Evolutionary conservation across 148 eudicot species (phyloP).

Genomic region (Persicaria tinctoria): DNA sequence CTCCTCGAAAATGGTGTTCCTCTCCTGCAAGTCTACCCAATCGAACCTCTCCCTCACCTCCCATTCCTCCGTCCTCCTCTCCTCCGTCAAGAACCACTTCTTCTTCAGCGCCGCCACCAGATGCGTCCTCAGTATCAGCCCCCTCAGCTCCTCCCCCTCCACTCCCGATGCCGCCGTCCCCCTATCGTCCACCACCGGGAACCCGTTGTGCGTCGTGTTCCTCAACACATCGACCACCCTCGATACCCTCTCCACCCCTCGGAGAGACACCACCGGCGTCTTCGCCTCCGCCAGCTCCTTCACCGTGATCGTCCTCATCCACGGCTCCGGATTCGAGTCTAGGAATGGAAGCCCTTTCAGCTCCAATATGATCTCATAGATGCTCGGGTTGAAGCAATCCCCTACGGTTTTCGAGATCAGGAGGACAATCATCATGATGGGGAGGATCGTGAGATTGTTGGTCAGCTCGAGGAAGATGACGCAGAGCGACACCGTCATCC

Average conservation of each 20-base stretch:
- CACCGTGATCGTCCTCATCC: slow-evolving; percentile 76
- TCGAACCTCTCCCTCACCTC: slow-evolving; percentile 39
- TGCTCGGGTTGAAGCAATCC: slow-evolving; percentile 72
- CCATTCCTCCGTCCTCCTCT: slow-evolving; percentile 30
- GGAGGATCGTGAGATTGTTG: slow-evolving; percentile 70
- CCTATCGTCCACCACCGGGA: slow-evolving; percentile 60
- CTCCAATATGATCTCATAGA: slow-evolving; percentile 68
- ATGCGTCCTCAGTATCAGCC: slow-evolving; percentile 61
- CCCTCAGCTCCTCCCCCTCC: slow-evolving; percentile 25
- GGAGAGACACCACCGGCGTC: slow-evolving; percentile 37
- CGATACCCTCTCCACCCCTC: slow-evolving; percentile 64
- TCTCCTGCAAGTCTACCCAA: slow-evolving; percentile 55
- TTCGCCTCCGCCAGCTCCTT: slow-evolving; percentile 59
- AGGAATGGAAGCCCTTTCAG: slow-evolving; percentile 80
- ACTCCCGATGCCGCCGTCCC: slow-evolving; percentile 18
- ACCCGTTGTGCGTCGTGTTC: slow-evolving; percentile 73
- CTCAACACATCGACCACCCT: slow-evolving; percentile 54
- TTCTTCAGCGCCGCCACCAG: slow-evolving; percentile 58
- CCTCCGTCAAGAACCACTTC: slow-evolving; percentile 58
- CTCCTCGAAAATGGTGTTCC: slow-evolving; percentile 44
- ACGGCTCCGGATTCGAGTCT: slow-evolving; percentile 70
- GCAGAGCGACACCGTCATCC: slow-evolving; percentile 85
- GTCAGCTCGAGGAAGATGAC: slow-evolving; percentile 82
- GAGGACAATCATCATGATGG: slow-evolving; percentile 79
- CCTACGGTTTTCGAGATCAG: slow-evolving; percentile 71